Evolutionary conservation across 768 basidiomycete genomes (phyloP), one percentile per base, ranked within the genome.

Genomic region (Leccinum broughii): DNA sequence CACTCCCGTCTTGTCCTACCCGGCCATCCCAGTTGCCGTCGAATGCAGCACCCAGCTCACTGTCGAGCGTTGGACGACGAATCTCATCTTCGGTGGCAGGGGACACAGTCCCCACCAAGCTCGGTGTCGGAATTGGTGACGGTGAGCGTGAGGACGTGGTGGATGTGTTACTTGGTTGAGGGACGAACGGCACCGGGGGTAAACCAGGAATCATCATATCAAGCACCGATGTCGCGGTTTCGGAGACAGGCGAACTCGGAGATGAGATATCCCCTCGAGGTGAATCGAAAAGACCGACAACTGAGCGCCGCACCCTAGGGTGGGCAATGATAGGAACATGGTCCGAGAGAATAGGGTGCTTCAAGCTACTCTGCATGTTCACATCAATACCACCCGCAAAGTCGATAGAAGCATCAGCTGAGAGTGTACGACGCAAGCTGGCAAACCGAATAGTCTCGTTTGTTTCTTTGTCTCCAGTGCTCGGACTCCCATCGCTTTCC

Each of bases 211-310:
- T 76, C 71, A 62, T 76, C 70, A 64, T 73, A 58, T 59, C 72
- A 59, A 63, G 72, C 48, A 68, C 64, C 39, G 64, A 69, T 51
- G 61, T 66, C 28, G 65, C 51, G 13, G 60, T 55, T 57, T 67
- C 65, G 9, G 66, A 58, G 37, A 52, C 49, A 5, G 68, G 20
- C 9, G 62, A 61, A 44, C 37, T 55, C 14, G 66, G 55, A 22
- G 64, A 60, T 30, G 17, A 10, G 4, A 50, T 51, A 35, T 46
- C 60, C 22, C 66, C 60, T 22, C 65, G 62, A 46, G 72, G 67
- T 8, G 68, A 62, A 66, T 86, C 83, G 63, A 90, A 90, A 7
- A 89, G 73, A 13, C 86, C 87, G 35, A 88, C 78, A 26, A 89
- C 83, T 11, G 83, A 84, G 61, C 83, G 86, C 39, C 81, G 73